Evolutionary conservation across 2,329 filamentous ascomycete genomes (phyloP), one percentile per base, ranked within the genome.

Genomic region (Trichoderma sp.): DNA sequence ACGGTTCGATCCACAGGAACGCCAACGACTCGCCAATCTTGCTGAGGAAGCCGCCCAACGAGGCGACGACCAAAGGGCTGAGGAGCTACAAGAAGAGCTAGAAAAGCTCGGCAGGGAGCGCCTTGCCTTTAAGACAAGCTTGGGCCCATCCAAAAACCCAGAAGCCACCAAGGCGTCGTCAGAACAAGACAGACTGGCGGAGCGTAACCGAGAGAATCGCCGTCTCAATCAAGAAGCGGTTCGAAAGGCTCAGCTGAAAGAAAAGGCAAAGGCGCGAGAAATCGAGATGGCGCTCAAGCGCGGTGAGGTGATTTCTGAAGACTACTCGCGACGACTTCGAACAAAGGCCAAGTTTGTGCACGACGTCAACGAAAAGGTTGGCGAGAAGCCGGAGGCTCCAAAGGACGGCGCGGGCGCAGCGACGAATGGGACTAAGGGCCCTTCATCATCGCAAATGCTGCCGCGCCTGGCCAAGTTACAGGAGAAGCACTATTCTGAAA

Each of bases 181-280:
- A 39, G 92, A 97, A 80, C 93, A 95, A 80, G 93, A 97, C 74
- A 91, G 93, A 32, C 87, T 98, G 28, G 93, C 93, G 0, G 88
- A 92, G 77, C 86, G 97, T 75, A 99, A 99, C 82, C 86, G 89
- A 32, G 90, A 92, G 78, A 98, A 97, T 81, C 91, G 95, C 73
- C 90, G 91, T 72, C 88, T 91, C 76, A 98, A 98, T 78, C 88
- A 89, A n/a, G 93, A 97, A 79, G 91, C 93, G 62, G 92, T 98
- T n/a, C 93, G 95, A 73, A 93, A 93, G 80, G 95, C 95, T 0
- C 93, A 98, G 79, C 86, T 97, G 71, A 91, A 92, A 76, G 96
- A 99, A 83, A 88, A 91, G 76, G 88, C 88, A 64, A 87, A 86
- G 75, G 85, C 85, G 76, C 89, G 88, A 74, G 88, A 88, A 80